Evolutionary conservation across 805 yeast genomes (phyloP), one percentile per base, ranked within the genome.

Genomic region (Saturnispora diversa): DNA sequence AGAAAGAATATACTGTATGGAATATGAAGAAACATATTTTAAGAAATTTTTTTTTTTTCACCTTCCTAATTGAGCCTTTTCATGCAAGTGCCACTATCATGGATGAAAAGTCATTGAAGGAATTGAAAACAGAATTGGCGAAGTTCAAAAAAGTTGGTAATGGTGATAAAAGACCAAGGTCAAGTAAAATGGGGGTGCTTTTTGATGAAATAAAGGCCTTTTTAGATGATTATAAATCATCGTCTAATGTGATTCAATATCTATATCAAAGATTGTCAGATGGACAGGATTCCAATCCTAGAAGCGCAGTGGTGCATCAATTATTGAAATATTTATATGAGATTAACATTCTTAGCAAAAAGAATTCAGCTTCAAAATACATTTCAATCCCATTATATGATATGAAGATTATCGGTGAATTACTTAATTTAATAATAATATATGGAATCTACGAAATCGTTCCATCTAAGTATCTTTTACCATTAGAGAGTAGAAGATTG

Each of bases 311-410:
- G 6, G 54, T 72, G 2, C 53, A 56, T n/a, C 48, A 48, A 24
- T 51, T 73, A 4, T 53, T 74, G 12, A 47, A 56, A 3, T 58
- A 53, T 36, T 51, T 75, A n/a, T 31, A 50, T 2, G 49, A 60
- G 29, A 65, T 74, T 17, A 75, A 73, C 48, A 35, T 45, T 5
- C 43, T 60, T 2, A 61, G 77, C 3, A 44, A 46, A 1, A 59
- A 54, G 34, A 56, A 53, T 12, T 44, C 54, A n/a, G 41, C 36
- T 8, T 32, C 46, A 51, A 31, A 55, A 61, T 35, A 73, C 37
- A 66, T 83, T 9, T 65, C 81, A 7, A 79, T 90, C 12, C 84
- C 97, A 0, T 65, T 90, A 8, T 87, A 85, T 51, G 97, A 92
- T 56, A 77, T 90, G 70, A 82, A 78, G 54, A 70, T 75, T 4